These are phyloP conservation scores for Calonectria fujianensis DNA, from an alignment of 2,329 filamentous ascomycete genomes.

Conservation along the genomic window DNA sequence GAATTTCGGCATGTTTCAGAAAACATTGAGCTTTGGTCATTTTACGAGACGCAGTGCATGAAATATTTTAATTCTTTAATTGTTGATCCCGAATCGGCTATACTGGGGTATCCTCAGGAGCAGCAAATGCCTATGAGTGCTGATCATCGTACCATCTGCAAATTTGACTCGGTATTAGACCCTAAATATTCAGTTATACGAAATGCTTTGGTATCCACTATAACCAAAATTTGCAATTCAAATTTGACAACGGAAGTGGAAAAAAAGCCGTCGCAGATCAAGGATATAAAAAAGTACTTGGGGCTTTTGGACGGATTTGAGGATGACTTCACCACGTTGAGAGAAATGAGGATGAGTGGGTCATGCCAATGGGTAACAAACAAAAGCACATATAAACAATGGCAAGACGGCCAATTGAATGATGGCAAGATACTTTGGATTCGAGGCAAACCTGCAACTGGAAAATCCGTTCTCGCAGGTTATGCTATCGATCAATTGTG, in stretches of 20 bases:
- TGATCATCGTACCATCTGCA: slow-evolving; percentile 66
- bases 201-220: slow-evolving; percentile 54
- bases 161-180: slow-evolving; percentile 60
- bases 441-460: slow-evolving; percentile 58
- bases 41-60: slow-evolving; percentile 65
- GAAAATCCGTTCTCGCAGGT: slow-evolving; percentile 60
- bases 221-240: slow-evolving; percentile 34
- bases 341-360: slow-evolving; percentile 37
- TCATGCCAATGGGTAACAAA: slow-evolving; percentile 43
- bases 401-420: slow-evolving; percentile 35
- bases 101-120: slow-evolving; percentile 65
- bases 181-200: slow-evolving; percentile 60
- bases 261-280: slow-evolving; percentile 28
- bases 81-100: slow-evolving; percentile 63
- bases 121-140: slow-evolving; percentile 61
- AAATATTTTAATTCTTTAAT: slow-evolving; percentile 49
- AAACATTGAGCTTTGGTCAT: slow-evolving; percentile 63
- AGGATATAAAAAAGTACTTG: slow-evolving; percentile 39
- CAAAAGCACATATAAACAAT: slow-evolving; percentile 39
- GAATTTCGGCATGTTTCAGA: slow-evolving; percentile 63
- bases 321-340: slow-evolving; percentile 39
- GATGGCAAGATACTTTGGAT: slow-evolving; percentile 41
- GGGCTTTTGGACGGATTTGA: slow-evolving; percentile 39
- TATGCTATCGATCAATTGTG: slow-evolving; percentile 57
- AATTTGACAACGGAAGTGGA: slow-evolving; percentile 15